Percentiles rank a stretch among this genome's conserved stretches.
Evolutionary conservation across 139 green algal genomes (phyloP).

Genomic region (Closterium sp.): DNA sequence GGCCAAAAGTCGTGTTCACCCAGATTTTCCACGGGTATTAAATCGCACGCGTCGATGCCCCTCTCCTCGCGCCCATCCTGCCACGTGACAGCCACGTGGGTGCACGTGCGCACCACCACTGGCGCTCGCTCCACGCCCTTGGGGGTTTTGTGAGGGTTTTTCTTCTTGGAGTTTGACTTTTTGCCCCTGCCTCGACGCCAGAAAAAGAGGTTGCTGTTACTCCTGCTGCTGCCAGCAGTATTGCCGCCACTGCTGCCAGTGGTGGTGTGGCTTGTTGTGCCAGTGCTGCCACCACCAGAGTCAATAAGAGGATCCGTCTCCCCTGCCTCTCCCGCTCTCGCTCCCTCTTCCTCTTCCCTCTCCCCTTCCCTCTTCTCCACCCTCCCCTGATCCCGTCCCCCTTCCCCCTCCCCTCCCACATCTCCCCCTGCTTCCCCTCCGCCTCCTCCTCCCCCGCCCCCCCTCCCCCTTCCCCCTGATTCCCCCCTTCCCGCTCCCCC

Average conservation of each 20-base stretch:
- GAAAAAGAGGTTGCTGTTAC: background rate
- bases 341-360: constrained; percentile 7
- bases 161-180: background rate
- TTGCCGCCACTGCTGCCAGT: background rate
- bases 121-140: background rate
- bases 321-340: background rate
- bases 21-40: constrained; percentile 54
- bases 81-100: constrained; percentile 55
- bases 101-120: constrained; percentile 39
- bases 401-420: background rate
- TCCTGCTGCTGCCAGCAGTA: background rate
- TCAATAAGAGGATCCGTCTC: background rate
- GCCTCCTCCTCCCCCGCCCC: background rate
- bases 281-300: background rate
- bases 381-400: background rate
- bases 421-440: background rate
- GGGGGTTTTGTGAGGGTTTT: background rate
- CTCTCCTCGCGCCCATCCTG: constrained; percentile 46
- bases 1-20: constrained; percentile 62
- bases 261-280: background rate
- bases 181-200: background rate
- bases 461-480: background rate
- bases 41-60: constrained; percentile 4
- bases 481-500: background rate
- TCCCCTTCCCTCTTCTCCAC: background rate